phyloP scores from a whole-genome alignment of 228 moss, liverwort and hornwort genomes.

The Sphagnum fallax region DNA sequence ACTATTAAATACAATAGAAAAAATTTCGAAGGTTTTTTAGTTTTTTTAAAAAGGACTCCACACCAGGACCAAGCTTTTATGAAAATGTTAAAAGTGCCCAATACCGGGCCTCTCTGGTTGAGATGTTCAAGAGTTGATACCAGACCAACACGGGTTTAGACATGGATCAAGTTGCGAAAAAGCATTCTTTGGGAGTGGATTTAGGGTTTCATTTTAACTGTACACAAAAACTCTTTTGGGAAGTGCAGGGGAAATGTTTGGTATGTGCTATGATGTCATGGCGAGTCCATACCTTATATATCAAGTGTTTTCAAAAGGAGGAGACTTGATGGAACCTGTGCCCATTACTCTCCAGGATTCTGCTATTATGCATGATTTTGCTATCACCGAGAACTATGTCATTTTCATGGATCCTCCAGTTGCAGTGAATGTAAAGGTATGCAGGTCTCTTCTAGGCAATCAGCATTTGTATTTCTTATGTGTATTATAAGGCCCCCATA shows the following conservation, averaged over 20 bases:
- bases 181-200: too few relatives aligned
- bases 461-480: background rate
- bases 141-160: too few relatives aligned
- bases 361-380: constrained; percentile 82
- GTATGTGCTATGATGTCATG: constrained; percentile 32
- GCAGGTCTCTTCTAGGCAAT: background rate
- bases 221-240: too few relatives aligned
- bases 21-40: too few relatives aligned
- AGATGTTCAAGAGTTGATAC: too few relatives aligned
- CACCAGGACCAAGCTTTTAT: too few relatives aligned
- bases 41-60: too few relatives aligned
- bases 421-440: background rate
- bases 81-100: too few relatives aligned
- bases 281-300: constrained; percentile 22
- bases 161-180: too few relatives aligned
- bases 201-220: too few relatives aligned
- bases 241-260: constrained; percentile 74
- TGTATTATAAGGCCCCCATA: background rate
- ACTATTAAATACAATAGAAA: too few relatives aligned
- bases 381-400: constrained; percentile 74
- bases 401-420: constrained; percentile 68
- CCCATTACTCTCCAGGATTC: constrained; percentile 45
- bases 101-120: too few relatives aligned
- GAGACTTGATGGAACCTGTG: constrained; percentile 59
- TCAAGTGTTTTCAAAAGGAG: constrained; percentile 65